Percentiles rank a stretch among this genome's conserved stretches.
Evolutionary conservation across 768 basidiomycete genomes (phyloP).

Genomic region (Sistotremastrum suecicum): DNA sequence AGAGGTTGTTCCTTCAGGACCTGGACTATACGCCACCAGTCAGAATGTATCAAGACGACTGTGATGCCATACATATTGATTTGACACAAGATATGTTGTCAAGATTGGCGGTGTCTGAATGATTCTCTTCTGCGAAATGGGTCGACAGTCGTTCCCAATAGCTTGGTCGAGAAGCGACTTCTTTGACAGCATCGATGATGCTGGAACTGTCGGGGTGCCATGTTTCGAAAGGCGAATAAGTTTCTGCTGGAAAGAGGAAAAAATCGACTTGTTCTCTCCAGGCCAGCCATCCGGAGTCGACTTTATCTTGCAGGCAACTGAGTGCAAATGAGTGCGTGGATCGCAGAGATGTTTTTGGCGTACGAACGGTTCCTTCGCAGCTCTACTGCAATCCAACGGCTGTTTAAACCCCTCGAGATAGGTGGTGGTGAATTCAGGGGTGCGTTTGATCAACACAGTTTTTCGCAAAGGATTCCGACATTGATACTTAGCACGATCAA

Average conservation of each 20-base stretch:
- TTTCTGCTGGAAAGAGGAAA: conserved; percentile 33
- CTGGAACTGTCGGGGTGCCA: conserved; percentile 44
- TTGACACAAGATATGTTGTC: conserved; percentile 64
- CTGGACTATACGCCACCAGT: conserved; percentile 38
- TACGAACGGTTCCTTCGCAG: conserved; percentile 31
- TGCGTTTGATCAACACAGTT: conserved; percentile 32
- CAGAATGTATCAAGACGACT: too few species aligned
- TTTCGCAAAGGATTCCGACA: conserved; percentile 56
- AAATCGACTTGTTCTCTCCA: conserved; percentile 34
- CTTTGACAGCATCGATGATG: conserved; percentile 35
- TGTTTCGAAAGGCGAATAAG: conserved; percentile 36
- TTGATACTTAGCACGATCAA: conserved; percentile 45
- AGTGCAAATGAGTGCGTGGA: not conserved
- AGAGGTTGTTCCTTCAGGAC: conserved; percentile 64
- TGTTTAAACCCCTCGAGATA: conserved; percentile 42
- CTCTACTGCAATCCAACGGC: conserved; percentile 27
- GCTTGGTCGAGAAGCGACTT: conserved; percentile 27
- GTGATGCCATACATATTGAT: conserved; percentile 45
- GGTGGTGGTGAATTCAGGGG: conserved; percentile 35
- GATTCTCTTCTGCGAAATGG: conserved; percentile 69
- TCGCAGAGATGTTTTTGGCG: not conserved
- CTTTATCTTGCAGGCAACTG: conserved; percentile 43
- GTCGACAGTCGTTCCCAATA: conserved; percentile 61
- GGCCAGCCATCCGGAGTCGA: conserved; percentile 54
- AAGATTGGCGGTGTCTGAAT: conserved; percentile 44